Conservation (phyloP, 1,139 yeast species). For the Wickerhamiella pararugosa region DNA sequence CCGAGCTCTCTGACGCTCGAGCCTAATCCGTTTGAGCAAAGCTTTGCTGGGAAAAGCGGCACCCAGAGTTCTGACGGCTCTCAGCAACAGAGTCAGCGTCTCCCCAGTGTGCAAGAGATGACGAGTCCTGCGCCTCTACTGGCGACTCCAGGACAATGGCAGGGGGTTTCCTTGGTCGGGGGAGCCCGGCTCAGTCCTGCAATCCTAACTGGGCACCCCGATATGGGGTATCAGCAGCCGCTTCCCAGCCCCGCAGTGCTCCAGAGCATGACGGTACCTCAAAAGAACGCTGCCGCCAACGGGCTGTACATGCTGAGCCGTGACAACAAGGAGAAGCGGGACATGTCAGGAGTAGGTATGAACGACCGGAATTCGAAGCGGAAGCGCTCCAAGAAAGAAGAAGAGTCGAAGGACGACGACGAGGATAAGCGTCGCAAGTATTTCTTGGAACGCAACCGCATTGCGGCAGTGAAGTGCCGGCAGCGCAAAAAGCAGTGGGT, state of each 20-base stretch:
- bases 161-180: constrained; percentile 14
- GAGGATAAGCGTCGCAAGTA: constrained; percentile 65
- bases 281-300: constrained; percentile 18
- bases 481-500: constrained; percentile 86
- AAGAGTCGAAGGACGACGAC: constrained; percentile 9
- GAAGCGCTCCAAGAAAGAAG: background rate
- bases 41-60: constrained; percentile 50
- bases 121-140: constrained; percentile 23
- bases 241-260: constrained; percentile 9
- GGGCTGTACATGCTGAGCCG: constrained; percentile 23
- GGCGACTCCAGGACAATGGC: constrained; percentile 11
- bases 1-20: constrained; percentile 48
- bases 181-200: constrained; percentile 24
- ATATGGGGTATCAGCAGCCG: constrained; percentile 3
- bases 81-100: constrained; percentile 15
- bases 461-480: constrained; percentile 93
- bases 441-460: constrained; percentile 78
- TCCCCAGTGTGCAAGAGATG: constrained; percentile 26
- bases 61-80: too few relatives aligned
- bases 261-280: background rate
- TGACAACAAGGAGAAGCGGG: constrained; percentile 5
- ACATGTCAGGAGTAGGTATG: background rate
- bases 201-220: constrained; percentile 14
- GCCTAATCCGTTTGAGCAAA: constrained; percentile 90
- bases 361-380: background rate